These are phyloP conservation scores for Neofusicoccum kwambonambiense DNA, from an alignment of 2,329 filamentous ascomycete genomes.

Conservation along the genomic window DNA sequence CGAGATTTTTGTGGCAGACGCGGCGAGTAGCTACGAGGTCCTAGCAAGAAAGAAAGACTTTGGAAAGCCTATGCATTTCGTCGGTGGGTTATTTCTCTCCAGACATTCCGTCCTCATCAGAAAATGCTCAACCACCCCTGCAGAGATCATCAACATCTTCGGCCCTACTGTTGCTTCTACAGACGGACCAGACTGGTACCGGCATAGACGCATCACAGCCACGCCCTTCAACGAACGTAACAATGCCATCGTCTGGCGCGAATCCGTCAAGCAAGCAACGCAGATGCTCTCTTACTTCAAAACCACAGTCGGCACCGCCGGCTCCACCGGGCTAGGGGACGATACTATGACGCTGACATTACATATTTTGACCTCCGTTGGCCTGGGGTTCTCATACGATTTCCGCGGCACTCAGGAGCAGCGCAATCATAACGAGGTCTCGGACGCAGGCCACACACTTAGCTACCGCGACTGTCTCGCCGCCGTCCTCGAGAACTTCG, in stretches of 20 bases:
- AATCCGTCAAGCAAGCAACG: slow-evolving; percentile 21
- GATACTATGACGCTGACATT: slow-evolving; percentile 38
- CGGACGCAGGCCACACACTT: slow-evolving; percentile 21
- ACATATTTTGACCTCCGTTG: slow-evolving; percentile 39
- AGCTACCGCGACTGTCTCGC: slow-evolving; percentile 26
- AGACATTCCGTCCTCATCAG: no score
- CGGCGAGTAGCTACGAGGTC: slow-evolving; percentile 20
- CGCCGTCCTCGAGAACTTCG: slow-evolving; percentile 29
- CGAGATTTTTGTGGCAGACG: slow-evolving; percentile 21
- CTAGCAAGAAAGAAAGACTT: slow-evolving; percentile 15
- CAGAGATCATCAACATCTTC: slow-evolving; percentile 11
- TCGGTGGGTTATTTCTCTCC: not conserved
- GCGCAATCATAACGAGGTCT: not conserved
- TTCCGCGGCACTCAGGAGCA: slow-evolving; percentile 16
- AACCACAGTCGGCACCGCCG: not conserved
- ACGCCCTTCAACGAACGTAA: slow-evolving; percentile 28
- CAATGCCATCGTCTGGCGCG: slow-evolving; percentile 28
- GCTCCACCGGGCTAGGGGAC: slow-evolving; percentile 17
- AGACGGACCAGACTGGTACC: slow-evolving; percentile 27
- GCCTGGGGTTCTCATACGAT: slow-evolving; percentile 32
- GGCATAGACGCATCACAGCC: slow-evolving; percentile 27
- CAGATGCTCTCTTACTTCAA: slow-evolving; percentile 23
- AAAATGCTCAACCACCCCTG: no score
- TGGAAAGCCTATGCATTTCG: slow-evolving; percentile 3
- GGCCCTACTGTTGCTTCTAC: not conserved